Base-by-base conservation (phyloP, 1,139 yeast species). In the Trichomonascaceae sp. region DNA sequence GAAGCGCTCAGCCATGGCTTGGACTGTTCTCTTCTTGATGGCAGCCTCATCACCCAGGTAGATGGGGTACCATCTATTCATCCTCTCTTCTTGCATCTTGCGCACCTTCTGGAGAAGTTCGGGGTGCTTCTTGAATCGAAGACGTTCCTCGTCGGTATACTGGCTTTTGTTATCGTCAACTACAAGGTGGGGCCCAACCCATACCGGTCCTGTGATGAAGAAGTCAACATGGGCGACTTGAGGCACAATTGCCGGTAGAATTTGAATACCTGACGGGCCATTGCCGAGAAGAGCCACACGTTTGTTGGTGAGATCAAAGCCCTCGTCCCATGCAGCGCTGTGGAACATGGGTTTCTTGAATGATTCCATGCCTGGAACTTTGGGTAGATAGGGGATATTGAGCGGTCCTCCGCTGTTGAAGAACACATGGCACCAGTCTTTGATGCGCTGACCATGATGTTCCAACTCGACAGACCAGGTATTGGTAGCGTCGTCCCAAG, bases 331-430 rank as follows among this genome's bases (percentile, higher is more conserved):
- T 29, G 63, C 45, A 1, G 69, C 71, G 1, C 71, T 64, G 43
- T 67, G 73, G 60, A 64, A 56, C 43, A 62, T 64, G 1, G 43
- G 43, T 3, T 73, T 73, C 43, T 64, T 50, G 45, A 64, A 67
- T 18, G 15, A 8, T 4, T 61, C 65, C 14, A 43, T 28, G 4
- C 45, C 45, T 2, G 42, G 43, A 13, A 42, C 33, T 13, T 28
- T 18, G n/a, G 39, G 40, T n/a, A 32, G 17, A 16, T 26, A 35
- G 23, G 43, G 42, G 14, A 34, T 32, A 4, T 23, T 36, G 13
- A 42, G 31, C 3, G 35, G 42, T 5, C 45, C 45, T 8, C 30
- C 28, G n/a, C 43, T 16, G 37, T 34, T 13, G 38, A 13, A 9
- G 37, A 30, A 26, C 38, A 27, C 13, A 33, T 41, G 3, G 43